These are phyloP conservation scores for Pseudonitzschia multiseries DNA, from an alignment of 108 stramenopile species.

Conservation along the genomic window DNA sequence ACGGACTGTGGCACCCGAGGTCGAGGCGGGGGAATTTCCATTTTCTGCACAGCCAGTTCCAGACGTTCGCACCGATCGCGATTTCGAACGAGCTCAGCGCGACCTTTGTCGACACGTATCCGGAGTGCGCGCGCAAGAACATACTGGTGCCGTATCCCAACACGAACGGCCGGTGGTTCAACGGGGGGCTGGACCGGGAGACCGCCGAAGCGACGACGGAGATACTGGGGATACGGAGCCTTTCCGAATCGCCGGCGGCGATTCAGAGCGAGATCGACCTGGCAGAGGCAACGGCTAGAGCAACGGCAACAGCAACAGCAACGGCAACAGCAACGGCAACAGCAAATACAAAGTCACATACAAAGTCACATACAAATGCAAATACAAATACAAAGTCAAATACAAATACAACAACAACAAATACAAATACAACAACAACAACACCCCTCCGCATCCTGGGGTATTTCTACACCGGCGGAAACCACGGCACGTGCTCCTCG, in stretches of 20 bases:
- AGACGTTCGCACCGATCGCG: conserved; percentile 43
- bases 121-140: conserved; percentile 41
- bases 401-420: too few species aligned
- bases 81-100: conserved; percentile 35
- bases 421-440: background rate
- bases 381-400: too few species aligned
- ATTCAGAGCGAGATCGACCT: conserved; percentile 18
- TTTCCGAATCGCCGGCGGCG: conserved; percentile 12
- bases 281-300: background rate
- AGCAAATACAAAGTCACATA: too few species aligned
- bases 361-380: too few species aligned
- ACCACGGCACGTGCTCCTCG: conserved; percentile 32
- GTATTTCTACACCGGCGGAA: conserved; percentile 33
- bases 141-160: conserved; percentile 46
- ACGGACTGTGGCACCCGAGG: conserved; percentile 37
- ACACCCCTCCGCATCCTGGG: conserved; percentile 20
- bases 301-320: background rate
- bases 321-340: too few species aligned
- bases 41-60: conserved; percentile 40
- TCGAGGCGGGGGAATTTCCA: conserved; percentile 24
- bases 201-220: background rate
- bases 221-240: background rate
- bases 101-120: conserved; percentile 42
- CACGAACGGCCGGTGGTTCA: conserved; percentile 47
- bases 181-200: conserved; percentile 32